phyloP scores from a whole-genome alignment of 1,139 yeast genomes.

The Ogataea hybrid region DNA sequence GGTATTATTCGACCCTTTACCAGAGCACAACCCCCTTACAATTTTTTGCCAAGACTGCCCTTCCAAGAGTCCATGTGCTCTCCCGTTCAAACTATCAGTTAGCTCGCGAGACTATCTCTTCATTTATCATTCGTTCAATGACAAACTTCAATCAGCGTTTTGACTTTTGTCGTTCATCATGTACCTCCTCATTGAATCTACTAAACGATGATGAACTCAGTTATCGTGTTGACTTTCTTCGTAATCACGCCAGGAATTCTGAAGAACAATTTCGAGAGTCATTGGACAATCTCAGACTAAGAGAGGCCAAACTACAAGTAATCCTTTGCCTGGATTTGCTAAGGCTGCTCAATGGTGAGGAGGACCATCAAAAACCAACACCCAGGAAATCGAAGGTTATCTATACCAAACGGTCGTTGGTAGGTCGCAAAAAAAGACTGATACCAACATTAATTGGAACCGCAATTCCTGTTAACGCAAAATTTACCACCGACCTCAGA shows the following conservation, averaged over 20 bases:
- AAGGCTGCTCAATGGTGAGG: constrained; percentile 17
- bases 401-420: constrained; percentile 13
- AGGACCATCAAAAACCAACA: background rate
- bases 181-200: constrained; percentile 7
- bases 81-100: constrained; percentile 23
- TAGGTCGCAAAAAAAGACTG: constrained; percentile 29
- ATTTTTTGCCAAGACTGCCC: constrained; percentile 29
- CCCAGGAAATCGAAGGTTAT: background rate
- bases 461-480: constrained; percentile 22
- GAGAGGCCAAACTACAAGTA: constrained; percentile 31
- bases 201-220: constrained; percentile 14
- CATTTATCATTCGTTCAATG: constrained; percentile 21
- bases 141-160: constrained; percentile 25
- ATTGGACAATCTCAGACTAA: constrained; percentile 18
- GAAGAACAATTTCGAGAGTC: constrained; percentile 10
- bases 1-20: constrained; percentile 28
- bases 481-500: constrained; percentile 29
- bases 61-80: constrained; percentile 28
- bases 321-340: constrained; percentile 28
- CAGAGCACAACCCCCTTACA: constrained; percentile 24
- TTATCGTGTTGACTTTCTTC: constrained; percentile 11
- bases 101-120: constrained; percentile 21
- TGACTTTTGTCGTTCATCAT: constrained; percentile 1
- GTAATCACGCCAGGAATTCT: background rate
- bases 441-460: constrained; percentile 34